Base-by-base conservation (phyloP, 345 rosid species). In the Ceriops tagal region DNA sequence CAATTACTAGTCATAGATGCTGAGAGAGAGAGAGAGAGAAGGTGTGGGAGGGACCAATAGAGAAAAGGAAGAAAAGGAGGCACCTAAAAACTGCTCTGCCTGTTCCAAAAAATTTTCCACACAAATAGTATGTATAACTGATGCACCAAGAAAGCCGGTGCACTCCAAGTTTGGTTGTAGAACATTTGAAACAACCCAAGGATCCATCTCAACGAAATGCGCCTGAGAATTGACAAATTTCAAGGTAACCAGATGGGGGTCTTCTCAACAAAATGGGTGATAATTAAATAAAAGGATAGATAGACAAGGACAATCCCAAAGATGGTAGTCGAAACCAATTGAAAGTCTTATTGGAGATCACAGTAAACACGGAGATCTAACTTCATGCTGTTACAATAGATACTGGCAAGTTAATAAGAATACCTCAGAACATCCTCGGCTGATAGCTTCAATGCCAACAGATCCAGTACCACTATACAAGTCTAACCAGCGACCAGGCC, bases 151-250 rank as follows among this genome's bases (percentile, higher is more conserved):
- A 86, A 93, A 93, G 32, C 96, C 97, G 75, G 95, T 88, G 75
- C 87, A 83, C 73, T 91, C 96, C 90, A 93, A 83, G 80, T 93
- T 93, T 73, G 93, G 99, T 46, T 62, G 82, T 58, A 91, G 76
- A 67, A 91, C 92, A 77, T 91, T 87, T 21, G 93, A 84, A 65
- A 93, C 86, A 79, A 93, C 89, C 97, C 99, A 91, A 34, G 96
- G 99, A 83, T 93, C 99, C 96, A 93, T 91, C 86, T 93, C 99
- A 65, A 93, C 96, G 85, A 93, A 91, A 73, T 93, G 97, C 62
- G 80, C 99, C 98, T 89, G 79, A 15, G 60, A 72, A 62, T 61
- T 51, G 22, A 69, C 34, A 64, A 24, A 65, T 51, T 43, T 21
- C 43, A 20, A 32, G 3, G 8, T 15, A 69, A 32, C 1, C 5